Conservation (phyloP, 2,329 filamentous ascomycete species). For the Stagonosporopsis rhizophila region DNA sequence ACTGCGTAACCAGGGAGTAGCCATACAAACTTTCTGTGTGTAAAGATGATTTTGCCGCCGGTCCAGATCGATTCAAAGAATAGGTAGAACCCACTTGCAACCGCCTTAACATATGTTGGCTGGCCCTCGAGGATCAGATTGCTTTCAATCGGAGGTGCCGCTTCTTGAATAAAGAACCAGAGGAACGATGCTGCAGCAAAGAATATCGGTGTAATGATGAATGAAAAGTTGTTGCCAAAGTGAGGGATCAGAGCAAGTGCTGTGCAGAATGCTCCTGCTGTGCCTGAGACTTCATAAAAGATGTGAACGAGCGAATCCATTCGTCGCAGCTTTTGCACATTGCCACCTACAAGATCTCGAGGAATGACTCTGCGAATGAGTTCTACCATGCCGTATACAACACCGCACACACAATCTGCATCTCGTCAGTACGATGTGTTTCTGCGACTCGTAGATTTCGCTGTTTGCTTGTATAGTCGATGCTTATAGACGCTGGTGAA, state of each 20-base stretch:
- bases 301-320: conserved; percentile 58
- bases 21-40: conserved; percentile 58
- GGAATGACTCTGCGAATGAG: conserved; percentile 60
- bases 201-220: conserved; percentile 59
- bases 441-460: neutral
- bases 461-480: neutral
- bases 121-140: conserved; percentile 32
- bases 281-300: conserved; percentile 59
- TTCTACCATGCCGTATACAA: conserved; percentile 58
- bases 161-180: conserved; percentile 58
- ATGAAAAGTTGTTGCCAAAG: conserved; percentile 61
- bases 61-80: conserved; percentile 58
- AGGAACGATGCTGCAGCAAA: conserved; percentile 52
- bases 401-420: conserved; percentile 35
- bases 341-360: conserved; percentile 59
- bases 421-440: conserved; percentile 13
- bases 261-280: conserved; percentile 57
- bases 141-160: conserved; percentile 40
- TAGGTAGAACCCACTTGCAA: conserved; percentile 51
- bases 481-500: too few species aligned
- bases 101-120: conserved; percentile 49
- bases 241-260: conserved; percentile 59
- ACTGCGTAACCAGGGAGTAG: conserved; percentile 59
- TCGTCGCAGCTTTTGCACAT: conserved; percentile 58
- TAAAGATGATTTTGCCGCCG: conserved; percentile 57